Evolutionary conservation across 257 asterid species (phyloP), one percentile per base, ranked within the genome.

Genomic region (Jaltomata sinuosa): DNA sequence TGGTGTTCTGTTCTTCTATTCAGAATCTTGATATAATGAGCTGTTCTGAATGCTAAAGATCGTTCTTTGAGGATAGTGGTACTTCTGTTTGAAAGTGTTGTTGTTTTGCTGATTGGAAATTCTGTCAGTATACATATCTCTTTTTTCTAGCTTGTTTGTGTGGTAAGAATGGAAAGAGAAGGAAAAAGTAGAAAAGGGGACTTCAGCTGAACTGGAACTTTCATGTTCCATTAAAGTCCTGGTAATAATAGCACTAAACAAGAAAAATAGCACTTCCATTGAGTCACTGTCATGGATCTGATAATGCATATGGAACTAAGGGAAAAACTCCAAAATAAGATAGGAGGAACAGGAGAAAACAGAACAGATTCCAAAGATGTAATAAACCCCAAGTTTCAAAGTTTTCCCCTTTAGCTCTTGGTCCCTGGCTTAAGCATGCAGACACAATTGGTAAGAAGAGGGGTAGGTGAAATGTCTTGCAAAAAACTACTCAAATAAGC

Each of bases 221-320:
- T 76, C 45, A 76, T 47, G 42, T 76, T 76, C 62, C 81, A 47
- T 49, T 49, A 27, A 47, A 77, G 62, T 77, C 81, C 45, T 77
- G n/a, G 81, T 77, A 77, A 77, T 77, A 77, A 77, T 76, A 27
- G 81, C 81, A 25, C 61, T 76, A 47, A 49, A 77, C 62, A 77
- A 77, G 61, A 25, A 49, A 47, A 49, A 77, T 27, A 77, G 81
- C 81, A 77, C 81, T 77, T 49, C 27, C 61, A 49, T 49, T 27
- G 42, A 15, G 81, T 77, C 81, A 15, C 42, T 49, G 3, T 77
- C 81, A 49, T 49, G 62, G 61, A 27, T 77, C 40, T 77, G 45
- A 77, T 77, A 29, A 18, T 77, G 62, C 62, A 29, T 27, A 49
- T 29, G 1, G 32, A 49, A 49, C 55, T 77, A 16, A 74, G 40